phyloP scores from a whole-genome alignment of 2,329 filamentous ascomycete genomes.

The Alternaria gansuensis region DNA sequence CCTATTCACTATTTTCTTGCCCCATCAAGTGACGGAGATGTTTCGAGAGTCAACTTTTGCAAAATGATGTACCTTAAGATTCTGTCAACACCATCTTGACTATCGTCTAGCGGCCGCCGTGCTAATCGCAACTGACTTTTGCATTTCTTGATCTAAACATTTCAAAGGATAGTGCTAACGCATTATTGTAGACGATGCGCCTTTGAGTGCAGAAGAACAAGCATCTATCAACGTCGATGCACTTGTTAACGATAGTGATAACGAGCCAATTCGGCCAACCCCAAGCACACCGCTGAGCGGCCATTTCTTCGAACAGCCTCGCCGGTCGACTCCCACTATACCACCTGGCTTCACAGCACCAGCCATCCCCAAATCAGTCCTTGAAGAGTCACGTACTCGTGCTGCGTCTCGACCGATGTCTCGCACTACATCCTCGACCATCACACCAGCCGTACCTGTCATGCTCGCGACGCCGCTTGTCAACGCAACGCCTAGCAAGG shows the following conservation, averaged over 20 bases:
- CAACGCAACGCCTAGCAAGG: conserved; percentile 43
- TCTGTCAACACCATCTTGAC: conserved; percentile 28
- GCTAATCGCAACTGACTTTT: conserved; percentile 19
- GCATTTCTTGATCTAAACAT: conserved; percentile 6
- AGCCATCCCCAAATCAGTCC: conserved; percentile 33
- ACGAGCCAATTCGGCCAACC: conserved; percentile 45
- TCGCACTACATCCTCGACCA: conserved; percentile 45
- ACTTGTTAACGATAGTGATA: conserved; percentile 67
- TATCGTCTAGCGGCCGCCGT: conserved; percentile 31
- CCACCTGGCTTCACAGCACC: conserved; percentile 56
- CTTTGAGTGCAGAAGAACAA: conserved; percentile 67
- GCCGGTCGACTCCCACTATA: conserved; percentile 56
- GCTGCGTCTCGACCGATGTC: conserved; percentile 34
- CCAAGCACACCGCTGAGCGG: conserved; percentile 30
- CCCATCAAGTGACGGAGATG: conserved; percentile 54
- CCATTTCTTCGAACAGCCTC: conserved; percentile 49
- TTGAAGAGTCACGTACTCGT: conserved; percentile 35
- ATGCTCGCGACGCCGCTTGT: conserved; percentile 51
- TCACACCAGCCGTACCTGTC: conserved; percentile 53
- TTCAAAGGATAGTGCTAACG: conserved; percentile 54
- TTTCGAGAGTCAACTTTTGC: conserved; percentile 42
- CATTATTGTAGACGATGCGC: conserved; percentile 65
- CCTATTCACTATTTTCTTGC: conserved; percentile 44
- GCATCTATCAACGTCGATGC: conserved; percentile 72
- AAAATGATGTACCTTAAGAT: conserved; percentile 43